Evolutionary conservation across 352 stramenopile species (phyloP).

Genomic region (Elongisporangium anandrum): DNA sequence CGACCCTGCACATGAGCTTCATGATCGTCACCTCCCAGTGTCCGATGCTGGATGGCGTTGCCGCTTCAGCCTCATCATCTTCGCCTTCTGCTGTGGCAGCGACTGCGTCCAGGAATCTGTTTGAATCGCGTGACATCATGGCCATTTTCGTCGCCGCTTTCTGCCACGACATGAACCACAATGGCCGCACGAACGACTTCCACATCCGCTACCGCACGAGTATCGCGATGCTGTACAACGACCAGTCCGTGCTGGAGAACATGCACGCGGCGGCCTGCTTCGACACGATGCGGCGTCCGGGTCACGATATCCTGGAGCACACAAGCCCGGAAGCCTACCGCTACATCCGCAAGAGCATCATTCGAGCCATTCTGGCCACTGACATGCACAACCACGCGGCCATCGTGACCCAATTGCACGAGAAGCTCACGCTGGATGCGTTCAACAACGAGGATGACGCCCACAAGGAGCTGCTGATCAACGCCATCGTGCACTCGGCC

Average conservation of each 20-base stretch:
- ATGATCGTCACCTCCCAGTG: slow-evolving; percentile 58
- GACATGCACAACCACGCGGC: slow-evolving; percentile 78
- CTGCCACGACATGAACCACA: slow-evolving; percentile 88
- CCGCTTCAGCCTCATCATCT: slow-evolving; percentile 11
- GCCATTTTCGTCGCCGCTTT: slow-evolving; percentile 77
- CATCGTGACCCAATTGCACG: slow-evolving; percentile 66
- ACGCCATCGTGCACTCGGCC: slow-evolving; percentile 73
- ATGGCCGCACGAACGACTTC: slow-evolving; percentile 87
- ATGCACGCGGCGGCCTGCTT: slow-evolving; percentile 82
- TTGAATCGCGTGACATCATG: slow-evolving; percentile 58
- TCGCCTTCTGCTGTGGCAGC: slow-evolving; percentile 13
- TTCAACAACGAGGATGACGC: slow-evolving; percentile 48
- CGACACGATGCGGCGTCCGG: slow-evolving; percentile 65
- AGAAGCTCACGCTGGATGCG: slow-evolving; percentile 53
- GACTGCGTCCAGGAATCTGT: slow-evolving; percentile 19
- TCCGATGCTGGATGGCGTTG: slow-evolving; percentile 15
- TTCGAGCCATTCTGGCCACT: slow-evolving; percentile 76
- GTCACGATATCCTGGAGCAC: slow-evolving; percentile 63
- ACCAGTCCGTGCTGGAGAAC: slow-evolving; percentile 87
- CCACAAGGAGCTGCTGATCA: slow-evolving; percentile 62
- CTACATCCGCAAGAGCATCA: slow-evolving; percentile 64
- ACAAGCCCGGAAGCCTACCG: slow-evolving; percentile 29
- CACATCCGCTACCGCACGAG: slow-evolving; percentile 72
- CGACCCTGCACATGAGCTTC: slow-evolving; percentile 80
- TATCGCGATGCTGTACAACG: slow-evolving; percentile 85